phyloP scores from a whole-genome alignment of 768 basidiomycete species.

The Xerocomus brunneocitrinus region DNA sequence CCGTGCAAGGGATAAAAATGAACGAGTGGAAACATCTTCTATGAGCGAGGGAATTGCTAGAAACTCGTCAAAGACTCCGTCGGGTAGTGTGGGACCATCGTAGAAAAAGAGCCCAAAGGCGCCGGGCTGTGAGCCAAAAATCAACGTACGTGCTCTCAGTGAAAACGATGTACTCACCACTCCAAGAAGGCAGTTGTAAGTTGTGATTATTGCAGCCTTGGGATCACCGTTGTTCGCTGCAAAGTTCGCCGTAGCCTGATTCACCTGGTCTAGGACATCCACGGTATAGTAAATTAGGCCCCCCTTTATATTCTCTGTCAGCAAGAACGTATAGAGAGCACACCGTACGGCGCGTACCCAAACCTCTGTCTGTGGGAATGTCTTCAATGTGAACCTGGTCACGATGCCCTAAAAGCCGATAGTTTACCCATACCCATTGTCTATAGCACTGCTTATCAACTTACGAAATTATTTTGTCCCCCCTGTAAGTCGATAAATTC shows the following conservation, averaged over 20 bases:
- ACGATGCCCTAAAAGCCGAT: constrained; percentile 45
- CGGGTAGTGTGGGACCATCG: constrained; percentile 35
- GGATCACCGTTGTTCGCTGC: constrained; percentile 14
- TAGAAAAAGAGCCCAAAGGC: constrained; percentile 46
- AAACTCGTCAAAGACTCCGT: constrained; percentile 25
- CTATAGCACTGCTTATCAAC: not conserved
- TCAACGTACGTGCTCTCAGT: not conserved
- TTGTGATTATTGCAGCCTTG: constrained; percentile 36
- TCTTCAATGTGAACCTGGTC: constrained; percentile 51
- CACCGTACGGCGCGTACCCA: constrained; percentile 43
- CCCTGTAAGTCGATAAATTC: constrained; percentile 35
- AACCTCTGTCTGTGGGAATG: constrained; percentile 50
- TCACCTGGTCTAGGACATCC: constrained; percentile 8
- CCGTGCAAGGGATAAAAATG: constrained; percentile 12
- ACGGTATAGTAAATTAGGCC: constrained; percentile 37
- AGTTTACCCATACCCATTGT: not conserved
- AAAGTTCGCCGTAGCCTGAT: constrained; percentile 20
- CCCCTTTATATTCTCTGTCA: constrained; percentile 34
- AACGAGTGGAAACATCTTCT: constrained; percentile 6
- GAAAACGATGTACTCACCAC: not conserved
- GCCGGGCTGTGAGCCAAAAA: not conserved
- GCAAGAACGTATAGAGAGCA: not conserved
- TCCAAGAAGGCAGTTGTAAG: constrained; percentile 32
- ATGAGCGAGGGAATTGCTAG: constrained; percentile 2
- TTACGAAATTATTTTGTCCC: constrained; percentile 57